Percentiles rank a stretch among this genome's conserved stretches.
These are phyloP conservation scores for Exophiala sideris DNA, from an alignment of 2,329 filamentous ascomycete genomes.

Conservation along the genomic window DNA sequence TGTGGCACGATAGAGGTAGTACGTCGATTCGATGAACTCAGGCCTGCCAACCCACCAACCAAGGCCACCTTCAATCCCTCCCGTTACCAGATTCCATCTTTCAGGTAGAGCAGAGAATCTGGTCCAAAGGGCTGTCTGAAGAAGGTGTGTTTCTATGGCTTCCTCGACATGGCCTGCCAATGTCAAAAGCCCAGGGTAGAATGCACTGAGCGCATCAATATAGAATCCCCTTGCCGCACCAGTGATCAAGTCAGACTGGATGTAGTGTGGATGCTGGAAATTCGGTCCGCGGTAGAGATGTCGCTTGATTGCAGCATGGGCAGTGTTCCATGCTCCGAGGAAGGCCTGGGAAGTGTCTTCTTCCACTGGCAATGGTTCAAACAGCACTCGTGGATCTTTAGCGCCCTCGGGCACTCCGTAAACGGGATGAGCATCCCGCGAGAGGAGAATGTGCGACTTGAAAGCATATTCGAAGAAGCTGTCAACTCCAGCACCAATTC, in stretches of 20 bases:
- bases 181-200: conserved; percentile 84
- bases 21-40: conserved; percentile 95
- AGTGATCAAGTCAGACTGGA: conserved; percentile 83
- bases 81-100: conserved; percentile 83
- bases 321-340: conserved; percentile 76
- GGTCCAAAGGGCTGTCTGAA: conserved; percentile 92
- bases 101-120: conserved; percentile 92
- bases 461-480: conserved; percentile 98
- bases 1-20: conserved; percentile 91
- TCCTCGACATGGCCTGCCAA: conserved; percentile 87
- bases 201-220: conserved; percentile 94
- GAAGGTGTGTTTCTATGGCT: conserved; percentile 81
- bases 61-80: conserved; percentile 78
- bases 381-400: conserved; percentile 60
- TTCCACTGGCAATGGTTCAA: conserved; percentile 59
- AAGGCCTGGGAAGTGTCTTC: conserved; percentile 75
- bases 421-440: conserved; percentile 56
- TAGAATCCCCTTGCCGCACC: conserved; percentile 86
- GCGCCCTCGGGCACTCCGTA: conserved; percentile 40
- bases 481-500: conserved; percentile 93
- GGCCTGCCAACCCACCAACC: conserved; percentile 94
- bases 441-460: conserved; percentile 88
- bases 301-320: conserved; percentile 81
- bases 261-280: conserved; percentile 85
- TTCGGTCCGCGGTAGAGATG: conserved; percentile 77